A percentile compares a stretch with the other conserved stretches of the same genome.
Evolutionary conservation across 2,329 filamentous ascomycete genomes (phyloP).

Genomic region (Aspergillus ibericus): DNA sequence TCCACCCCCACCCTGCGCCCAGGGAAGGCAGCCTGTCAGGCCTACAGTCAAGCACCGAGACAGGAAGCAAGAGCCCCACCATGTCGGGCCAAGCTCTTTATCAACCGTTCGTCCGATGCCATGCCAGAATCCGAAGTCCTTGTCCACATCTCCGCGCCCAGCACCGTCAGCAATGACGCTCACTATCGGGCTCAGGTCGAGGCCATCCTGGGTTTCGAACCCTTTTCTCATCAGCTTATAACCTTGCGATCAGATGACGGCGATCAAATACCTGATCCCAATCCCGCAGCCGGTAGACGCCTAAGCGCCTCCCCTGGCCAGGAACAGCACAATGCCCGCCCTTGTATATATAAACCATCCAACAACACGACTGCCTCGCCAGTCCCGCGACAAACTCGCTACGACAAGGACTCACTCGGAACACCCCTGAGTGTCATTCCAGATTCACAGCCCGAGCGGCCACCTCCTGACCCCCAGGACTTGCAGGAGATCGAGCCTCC

Average conservation of each 20-base stretch:
- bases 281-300: background rate
- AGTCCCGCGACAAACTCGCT: background rate
- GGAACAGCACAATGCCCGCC: background rate
- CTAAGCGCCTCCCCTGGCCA: background rate
- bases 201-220: constrained; percentile 37
- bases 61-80: background rate
- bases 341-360: background rate
- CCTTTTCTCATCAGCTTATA: constrained; percentile 27
- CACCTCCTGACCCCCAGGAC: constrained; percentile 1
- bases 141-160: constrained; percentile 44
- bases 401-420: constrained; percentile 27
- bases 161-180: constrained; percentile 38
- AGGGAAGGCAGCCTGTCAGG: background rate
- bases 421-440: constrained; percentile 42
- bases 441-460: constrained; percentile 37
- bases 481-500: background rate
- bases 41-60: background rate
- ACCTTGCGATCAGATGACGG: constrained; percentile 7
- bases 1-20: background rate
- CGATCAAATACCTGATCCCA: background rate
- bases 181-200: constrained; percentile 41
- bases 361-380: background rate
- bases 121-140: constrained; percentile 39
- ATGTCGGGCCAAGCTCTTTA: background rate
- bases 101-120: background rate